Evolutionary conservation across 805 yeast species (phyloP).

Genomic region (Isabelozyma heimii): DNA sequence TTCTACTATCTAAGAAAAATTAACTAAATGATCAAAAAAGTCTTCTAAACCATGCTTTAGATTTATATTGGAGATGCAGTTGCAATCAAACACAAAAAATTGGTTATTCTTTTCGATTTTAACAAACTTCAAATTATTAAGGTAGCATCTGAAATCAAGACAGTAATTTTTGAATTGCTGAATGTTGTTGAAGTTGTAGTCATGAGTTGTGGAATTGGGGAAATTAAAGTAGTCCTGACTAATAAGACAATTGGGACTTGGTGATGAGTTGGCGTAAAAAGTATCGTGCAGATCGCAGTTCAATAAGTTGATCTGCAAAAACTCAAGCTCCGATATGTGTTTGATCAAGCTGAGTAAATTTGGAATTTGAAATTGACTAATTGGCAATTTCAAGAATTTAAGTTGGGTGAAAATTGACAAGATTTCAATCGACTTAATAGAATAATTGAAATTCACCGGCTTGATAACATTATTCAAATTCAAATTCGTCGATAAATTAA

Average conservation of each 20-base stretch:
- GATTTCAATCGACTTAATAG: background rate
- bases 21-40: background rate
- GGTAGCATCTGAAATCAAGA: background rate
- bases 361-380: slow-evolving; percentile 6
- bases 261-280: background rate
- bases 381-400: slow-evolving; percentile 6
- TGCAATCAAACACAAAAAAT: slow-evolving; percentile 1
- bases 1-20: background rate
- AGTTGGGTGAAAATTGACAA: slow-evolving; percentile 3
- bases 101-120: background rate
- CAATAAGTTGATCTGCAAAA: slow-evolving; percentile 3
- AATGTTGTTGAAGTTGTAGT: background rate
- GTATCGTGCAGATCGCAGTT: background rate
- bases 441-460: slow-evolving; percentile 1
- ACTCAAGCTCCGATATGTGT: slow-evolving; percentile 1
- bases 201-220: slow-evolving; percentile 3
- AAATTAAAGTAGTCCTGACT: slow-evolving; percentile 6
- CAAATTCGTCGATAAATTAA: background rate
- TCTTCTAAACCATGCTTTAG: background rate
- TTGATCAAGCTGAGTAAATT: slow-evolving; percentile 2
- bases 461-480: slow-evolving; percentile 1
- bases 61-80: background rate
- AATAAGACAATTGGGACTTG: slow-evolving; percentile 1
- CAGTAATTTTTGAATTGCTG: slow-evolving; percentile 1
- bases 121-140: background rate